Percentiles rank a stretch among this genome's conserved stretches.
Conservation (phyloP, 1,284 basidiomycete genomes). For the Gymnopus androsaceus region DNA sequence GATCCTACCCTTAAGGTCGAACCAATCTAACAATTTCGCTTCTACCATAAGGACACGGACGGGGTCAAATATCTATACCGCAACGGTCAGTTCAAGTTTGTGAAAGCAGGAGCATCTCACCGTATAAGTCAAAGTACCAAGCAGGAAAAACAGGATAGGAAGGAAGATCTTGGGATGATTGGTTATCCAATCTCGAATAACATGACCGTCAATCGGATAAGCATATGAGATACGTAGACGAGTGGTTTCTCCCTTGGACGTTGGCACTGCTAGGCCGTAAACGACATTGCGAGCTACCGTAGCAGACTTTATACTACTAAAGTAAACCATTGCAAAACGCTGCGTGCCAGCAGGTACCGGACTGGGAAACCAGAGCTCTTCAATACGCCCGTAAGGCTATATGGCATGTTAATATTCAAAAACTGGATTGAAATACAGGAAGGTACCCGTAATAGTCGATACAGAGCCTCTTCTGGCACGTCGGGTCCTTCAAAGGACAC, state of each 20-base stretch:
- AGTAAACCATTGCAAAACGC: constrained; percentile 67
- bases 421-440: not conserved
- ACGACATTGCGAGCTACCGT: constrained; percentile 85
- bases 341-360: constrained; percentile 70
- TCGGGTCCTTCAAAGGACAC: constrained; percentile 89
- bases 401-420: constrained; percentile 14
- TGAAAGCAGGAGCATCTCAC: too few species aligned
- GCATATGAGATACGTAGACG: constrained; percentile 71
- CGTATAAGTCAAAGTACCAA: constrained; percentile 88
- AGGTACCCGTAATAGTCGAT: constrained; percentile 68
- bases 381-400: constrained; percentile 84
- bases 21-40: constrained; percentile 82
- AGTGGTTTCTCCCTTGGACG: constrained; percentile 41
- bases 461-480: constrained; percentile 76
- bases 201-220: constrained; percentile 76
- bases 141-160: constrained; percentile 83
- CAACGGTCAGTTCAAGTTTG: constrained; percentile 14
- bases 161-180: constrained; percentile 86
- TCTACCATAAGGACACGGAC: constrained; percentile 85
- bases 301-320: constrained; percentile 66
- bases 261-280: constrained; percentile 63
- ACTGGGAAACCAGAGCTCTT: constrained; percentile 62
- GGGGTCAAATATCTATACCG: constrained; percentile 82
- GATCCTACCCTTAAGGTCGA: constrained; percentile 66
- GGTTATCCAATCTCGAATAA: constrained; percentile 80